Percentiles rank a stretch among this genome's conserved stretches.
Evolutionary conservation across 768 basidiomycete genomes (phyloP).

Genomic region (Pisolithus marmoratus): DNA sequence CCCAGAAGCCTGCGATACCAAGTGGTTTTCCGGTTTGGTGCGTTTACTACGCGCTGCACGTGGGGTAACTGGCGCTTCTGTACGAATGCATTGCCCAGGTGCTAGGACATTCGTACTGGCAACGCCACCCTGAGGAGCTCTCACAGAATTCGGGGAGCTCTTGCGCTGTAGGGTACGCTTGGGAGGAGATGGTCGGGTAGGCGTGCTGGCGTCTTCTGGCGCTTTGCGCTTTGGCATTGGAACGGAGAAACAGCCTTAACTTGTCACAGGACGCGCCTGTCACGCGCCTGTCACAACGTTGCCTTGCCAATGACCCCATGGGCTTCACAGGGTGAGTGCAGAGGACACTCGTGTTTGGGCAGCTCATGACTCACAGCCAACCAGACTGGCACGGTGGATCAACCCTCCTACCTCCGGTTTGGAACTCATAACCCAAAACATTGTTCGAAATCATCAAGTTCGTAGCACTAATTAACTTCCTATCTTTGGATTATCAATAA

Average conservation of each 20-base stretch:
- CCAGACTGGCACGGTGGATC: conserved; percentile 73
- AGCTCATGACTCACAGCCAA: conserved; percentile 3
- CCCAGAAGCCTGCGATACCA: no score
- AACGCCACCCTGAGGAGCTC: background rate
- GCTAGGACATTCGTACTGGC: background rate
- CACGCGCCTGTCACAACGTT: conserved; percentile 17
- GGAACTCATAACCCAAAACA: conserved; percentile 63
- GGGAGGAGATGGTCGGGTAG: conserved; percentile 19
- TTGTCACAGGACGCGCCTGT: conserved; percentile 4
- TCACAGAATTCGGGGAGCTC: background rate
- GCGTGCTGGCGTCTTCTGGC: conserved; percentile 10
- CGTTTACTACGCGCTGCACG: no score
- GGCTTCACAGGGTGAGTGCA: conserved; percentile 55
- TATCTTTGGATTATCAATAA: conserved; percentile 12
- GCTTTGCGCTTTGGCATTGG: conserved; percentile 40
- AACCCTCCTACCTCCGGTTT: conserved; percentile 75
- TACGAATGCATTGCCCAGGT: background rate
- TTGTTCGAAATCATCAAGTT: conserved; percentile 64
- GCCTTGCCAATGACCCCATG: conserved; percentile 30
- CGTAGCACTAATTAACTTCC: conserved; percentile 16
- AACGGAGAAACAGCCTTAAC: background rate
- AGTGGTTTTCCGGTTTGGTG: no score
- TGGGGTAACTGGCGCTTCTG: no score
- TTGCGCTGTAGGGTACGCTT: conserved; percentile 31
- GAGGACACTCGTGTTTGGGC: background rate